Evolutionary conservation across 108 stramenopile species (phyloP), one percentile per base, ranked within the genome.

Genomic region (Skeletonema tropicum): DNA sequence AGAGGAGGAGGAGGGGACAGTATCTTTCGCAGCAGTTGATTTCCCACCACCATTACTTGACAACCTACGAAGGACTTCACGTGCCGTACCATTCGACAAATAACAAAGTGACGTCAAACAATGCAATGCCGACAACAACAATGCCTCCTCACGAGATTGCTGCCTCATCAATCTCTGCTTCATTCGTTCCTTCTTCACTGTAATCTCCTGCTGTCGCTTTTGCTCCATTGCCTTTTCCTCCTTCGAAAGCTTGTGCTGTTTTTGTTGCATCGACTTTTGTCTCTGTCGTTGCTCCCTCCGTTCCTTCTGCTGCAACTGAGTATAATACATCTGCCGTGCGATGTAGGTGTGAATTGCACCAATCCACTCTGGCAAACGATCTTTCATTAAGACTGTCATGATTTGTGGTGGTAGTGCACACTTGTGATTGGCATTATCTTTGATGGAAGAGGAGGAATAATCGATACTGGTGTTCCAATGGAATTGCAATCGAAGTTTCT

Each of bases 371-470:
- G 80, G 66, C 26, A 93, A 68, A 45, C 85, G 80, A 12, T 79
- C 64, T 36, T 88, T 89, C 64, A 90, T 71, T 21, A 92, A 42
- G 5, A 70, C 64, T 29, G 87, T 58, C 71, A 92, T 64, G 25
- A 90, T 76, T 55, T 74, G 69, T 11, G 69, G 71, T 17, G 71
- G 66, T 21, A 74, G 58, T 10, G 71, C 23, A 38, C 77, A 75
- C 57, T 66, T 80, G 15, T 39, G 1, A 29, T 29, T 73, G 23
- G 68, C n/a, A 38, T 21, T 31, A 25, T 14, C 45, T 31, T 58
- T 49, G 4, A 0, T 15, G 42, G 42, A 45, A 45, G 39, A 41
- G 2, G 42, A 45, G 15, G 15, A 45, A n/a, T 45, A n/a, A 45
- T 45, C 42, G 3, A 45, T n/a, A 15, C n/a, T 3, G 3, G n/a